Percentiles rank a stretch among this genome's conserved stretches.
Conservation (phyloP, 2,329 filamentous ascomycete species). For the Neofusicoccum cordaticola region DNA sequence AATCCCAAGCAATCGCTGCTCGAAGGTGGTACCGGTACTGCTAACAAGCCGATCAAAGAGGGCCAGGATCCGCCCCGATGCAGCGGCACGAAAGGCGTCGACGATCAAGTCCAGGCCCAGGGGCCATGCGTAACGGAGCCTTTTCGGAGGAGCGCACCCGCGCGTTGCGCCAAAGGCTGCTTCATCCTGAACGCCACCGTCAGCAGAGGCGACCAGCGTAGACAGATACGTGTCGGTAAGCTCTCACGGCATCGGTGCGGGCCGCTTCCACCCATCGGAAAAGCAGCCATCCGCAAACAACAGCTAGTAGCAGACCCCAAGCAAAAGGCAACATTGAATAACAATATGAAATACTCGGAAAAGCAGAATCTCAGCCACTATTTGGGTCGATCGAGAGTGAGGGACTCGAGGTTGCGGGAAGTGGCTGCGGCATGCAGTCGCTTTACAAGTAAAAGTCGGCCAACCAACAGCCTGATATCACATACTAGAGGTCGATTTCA, state of each 20-base stretch:
- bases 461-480: too few species aligned
- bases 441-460: too few species aligned
- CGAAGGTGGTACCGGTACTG: slow-evolving; percentile 22
- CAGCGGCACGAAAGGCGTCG: slow-evolving; percentile 22
- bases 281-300: neutral
- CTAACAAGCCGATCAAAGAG: neutral
- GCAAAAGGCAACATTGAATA: neutral
- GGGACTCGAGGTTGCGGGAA: too few species aligned
- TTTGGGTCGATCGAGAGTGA: neutral
- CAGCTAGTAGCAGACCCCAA: neutral
- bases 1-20: slow-evolving; percentile 23
- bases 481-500: too few species aligned
- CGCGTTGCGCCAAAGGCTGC: neutral
- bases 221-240: neutral
- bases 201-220: neutral
- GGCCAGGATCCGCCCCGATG: neutral
- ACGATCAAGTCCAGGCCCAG: slow-evolving; percentile 25
- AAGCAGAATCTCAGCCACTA: neutral
- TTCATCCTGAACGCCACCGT: neutral
- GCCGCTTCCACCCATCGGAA: neutral
- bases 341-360: neutral
- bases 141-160: neutral
- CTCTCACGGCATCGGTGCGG: neutral
- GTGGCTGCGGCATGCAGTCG: too few species aligned
- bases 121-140: slow-evolving; percentile 9